A percentile compares a stretch with the other conserved stretches of the same genome.
These are phyloP conservation scores for Mycosphaerella arachidis DNA, from an alignment of 2,329 filamentous ascomycete species.

Conservation along the genomic window DNA sequence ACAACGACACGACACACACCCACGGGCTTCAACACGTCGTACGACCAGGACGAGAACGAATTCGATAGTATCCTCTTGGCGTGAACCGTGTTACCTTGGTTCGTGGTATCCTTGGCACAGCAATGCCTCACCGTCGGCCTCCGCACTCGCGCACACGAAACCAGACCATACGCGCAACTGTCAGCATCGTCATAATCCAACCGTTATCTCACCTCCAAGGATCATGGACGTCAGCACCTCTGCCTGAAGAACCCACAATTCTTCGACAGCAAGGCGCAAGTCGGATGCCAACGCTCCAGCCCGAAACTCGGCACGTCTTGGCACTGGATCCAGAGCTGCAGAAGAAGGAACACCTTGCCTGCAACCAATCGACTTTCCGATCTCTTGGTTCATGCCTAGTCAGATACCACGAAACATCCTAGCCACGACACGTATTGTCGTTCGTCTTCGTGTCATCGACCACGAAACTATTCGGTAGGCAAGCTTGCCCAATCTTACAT, in stretches of 20 bases:
- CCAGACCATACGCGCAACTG: neutral
- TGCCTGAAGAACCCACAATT: neutral
- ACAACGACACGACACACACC: neutral
- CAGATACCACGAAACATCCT: neutral
- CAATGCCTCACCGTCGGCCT: neutral
- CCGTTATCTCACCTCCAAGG: neutral
- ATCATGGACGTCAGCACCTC: neutral
- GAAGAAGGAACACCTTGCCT: neutral
- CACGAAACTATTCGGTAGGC: neutral
- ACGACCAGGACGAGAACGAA: neutral
- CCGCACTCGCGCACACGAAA: neutral
- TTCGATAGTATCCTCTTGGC: neutral
- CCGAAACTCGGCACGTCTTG: neutral
- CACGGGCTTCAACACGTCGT: neutral
- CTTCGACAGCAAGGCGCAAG: neutral
- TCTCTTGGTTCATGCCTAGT: neutral
- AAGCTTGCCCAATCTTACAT: neutral
- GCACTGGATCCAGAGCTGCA: neutral
- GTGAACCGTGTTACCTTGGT: neutral
- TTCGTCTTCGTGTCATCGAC: neutral
- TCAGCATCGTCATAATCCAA: neutral
- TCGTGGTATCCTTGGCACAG: neutral
- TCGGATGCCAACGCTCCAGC: neutral
- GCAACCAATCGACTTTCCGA: neutral
- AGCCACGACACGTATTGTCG: neutral